Conservation (phyloP, 352 stramenopile species). For the Phytophthora macrochlamydospora region DNA sequence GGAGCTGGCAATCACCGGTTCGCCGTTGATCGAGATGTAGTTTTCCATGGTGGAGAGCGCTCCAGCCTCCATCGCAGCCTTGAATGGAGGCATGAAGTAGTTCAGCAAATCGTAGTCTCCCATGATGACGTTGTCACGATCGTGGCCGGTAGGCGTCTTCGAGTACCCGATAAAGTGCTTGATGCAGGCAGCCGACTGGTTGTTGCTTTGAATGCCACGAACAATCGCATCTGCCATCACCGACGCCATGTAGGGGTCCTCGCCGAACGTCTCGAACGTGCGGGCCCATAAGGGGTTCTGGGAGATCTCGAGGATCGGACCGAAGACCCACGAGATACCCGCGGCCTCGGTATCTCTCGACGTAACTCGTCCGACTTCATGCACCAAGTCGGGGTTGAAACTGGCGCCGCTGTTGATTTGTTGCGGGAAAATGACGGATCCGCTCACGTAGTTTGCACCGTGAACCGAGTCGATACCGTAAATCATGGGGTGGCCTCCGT, state of each 20-base stretch:
- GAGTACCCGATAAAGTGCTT: too few species aligned
- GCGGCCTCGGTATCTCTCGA: constrained; percentile 82
- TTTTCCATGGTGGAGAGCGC: constrained; percentile 91
- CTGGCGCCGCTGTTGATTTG: constrained; percentile 88
- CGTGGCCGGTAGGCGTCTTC: constrained; percentile 72
- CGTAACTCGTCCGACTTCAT: constrained; percentile 66
- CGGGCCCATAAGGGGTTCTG: constrained; percentile 87
- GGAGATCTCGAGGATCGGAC: constrained; percentile 80
- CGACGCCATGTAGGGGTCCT: constrained; percentile 82
- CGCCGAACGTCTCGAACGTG: constrained; percentile 93
- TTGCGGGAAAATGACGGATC: constrained; percentile 81
- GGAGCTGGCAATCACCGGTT: constrained; percentile 83
- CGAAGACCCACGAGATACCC: constrained; percentile 90
- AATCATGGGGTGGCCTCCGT: constrained; percentile 64
- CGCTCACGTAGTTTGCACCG: constrained; percentile 31
- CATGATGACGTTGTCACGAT: constrained; percentile 76
- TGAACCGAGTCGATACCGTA: constrained; percentile 87
- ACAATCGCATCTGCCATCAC: constrained; percentile 78
- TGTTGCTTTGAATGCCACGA: constrained; percentile 74
- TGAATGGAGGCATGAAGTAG: constrained; percentile 82
- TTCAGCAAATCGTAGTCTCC: constrained; percentile 75
- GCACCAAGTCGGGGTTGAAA: constrained; percentile 81
- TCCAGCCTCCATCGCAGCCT: constrained; percentile 72
- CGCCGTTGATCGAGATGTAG: constrained; percentile 91
- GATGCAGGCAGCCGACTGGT: constrained; percentile 29